These are phyloP conservation scores for Leptographium lundbergii DNA, from an alignment of 2,329 filamentous ascomycete genomes.

Conservation along the genomic window DNA sequence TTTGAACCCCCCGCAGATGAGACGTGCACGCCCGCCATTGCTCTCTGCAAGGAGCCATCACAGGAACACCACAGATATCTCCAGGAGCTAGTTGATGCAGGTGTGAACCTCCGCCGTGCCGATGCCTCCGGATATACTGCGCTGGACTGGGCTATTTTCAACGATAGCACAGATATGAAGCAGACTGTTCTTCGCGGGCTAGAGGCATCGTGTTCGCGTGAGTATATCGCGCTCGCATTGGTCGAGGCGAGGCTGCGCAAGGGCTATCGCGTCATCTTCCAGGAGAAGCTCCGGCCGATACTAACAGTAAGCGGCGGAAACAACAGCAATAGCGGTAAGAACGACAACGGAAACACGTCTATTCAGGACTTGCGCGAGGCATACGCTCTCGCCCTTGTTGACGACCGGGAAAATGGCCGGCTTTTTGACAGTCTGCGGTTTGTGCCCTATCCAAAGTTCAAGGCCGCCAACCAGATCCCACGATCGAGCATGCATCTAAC, in stretches of 20 bases:
- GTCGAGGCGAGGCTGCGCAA: conserved; percentile 19
- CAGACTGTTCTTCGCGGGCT: conserved; percentile 14
- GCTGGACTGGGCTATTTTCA: conserved; percentile 24
- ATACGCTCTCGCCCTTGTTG: not conserved
- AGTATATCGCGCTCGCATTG: not conserved
- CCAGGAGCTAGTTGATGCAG: conserved; percentile 18
- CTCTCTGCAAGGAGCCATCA: conserved; percentile 25
- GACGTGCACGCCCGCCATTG: conserved; percentile 21
- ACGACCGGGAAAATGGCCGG: not conserved
- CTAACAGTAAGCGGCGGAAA: conserved; percentile 13
- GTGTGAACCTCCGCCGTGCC: conserved; percentile 18
- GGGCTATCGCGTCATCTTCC: conserved; percentile 23
- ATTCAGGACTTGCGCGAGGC: not conserved
- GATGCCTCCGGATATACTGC: conserved; percentile 24
- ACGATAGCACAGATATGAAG: conserved; percentile 15
- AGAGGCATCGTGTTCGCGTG: not conserved
- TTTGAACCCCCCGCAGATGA: conserved; percentile 15
- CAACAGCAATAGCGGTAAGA: conserved; percentile 4
- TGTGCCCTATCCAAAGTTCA: conserved; percentile 18
- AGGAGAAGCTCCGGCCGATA: conserved; percentile 22
- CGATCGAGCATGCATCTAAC: conserved; percentile 14
- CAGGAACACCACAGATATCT: conserved; percentile 22
- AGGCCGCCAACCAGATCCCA: conserved; percentile 14
- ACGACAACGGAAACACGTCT: conserved; percentile 8
- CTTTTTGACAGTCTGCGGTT: conserved; percentile 19